Evolutionary conservation across 139 green algal species (phyloP), one percentile per base, ranked within the genome.

Genomic region (Medakamo hakoo): DNA sequence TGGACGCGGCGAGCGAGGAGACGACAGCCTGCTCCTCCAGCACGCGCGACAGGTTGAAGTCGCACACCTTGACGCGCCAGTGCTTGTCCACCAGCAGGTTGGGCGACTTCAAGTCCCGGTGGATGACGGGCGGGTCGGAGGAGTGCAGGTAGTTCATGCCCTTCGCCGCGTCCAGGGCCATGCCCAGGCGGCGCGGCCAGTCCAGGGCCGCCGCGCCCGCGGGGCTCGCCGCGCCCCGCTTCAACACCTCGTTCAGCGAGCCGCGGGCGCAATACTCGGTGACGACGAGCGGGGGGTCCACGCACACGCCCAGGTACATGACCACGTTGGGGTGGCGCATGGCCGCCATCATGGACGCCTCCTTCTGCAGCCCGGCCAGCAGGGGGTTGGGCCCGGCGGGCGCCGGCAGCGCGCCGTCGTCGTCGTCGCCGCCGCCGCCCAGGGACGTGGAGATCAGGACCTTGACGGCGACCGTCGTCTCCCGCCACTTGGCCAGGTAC

Each of bases 221-320:
- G 3, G 68, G 55, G 24, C 27, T 68, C 27, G 49, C 9, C 23
- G 57, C 67, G n/a, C 59, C 68, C 23, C 74, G 70, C 25, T 73
- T 70, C 60, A 84, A 68, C 58, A 84, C 78, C 31, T 87, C 79
- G 23, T 73, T 78, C 29, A 86, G 67, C 27, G 70, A 78, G 21
- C 80, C 80, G 26, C 76, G 66, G 1, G 66, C 63, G 55, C 71
- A 77, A 56, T 65, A 77, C 63, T 77, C 71, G n/a, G 71, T 77
- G 0, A 77, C 67, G n/a, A 77, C 59, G 49, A 62, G 68, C 21
- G 66, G 27, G 55, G 71, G 71, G 30, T 73, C 62, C n/a, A 59
- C 49, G 56, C 80, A 87, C 65, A 84, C 85, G 78, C 85, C 79
- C 62, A 86, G 73, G 73, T 82, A 87, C 30, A 82, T 68, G 24